phyloP scores from a whole-genome alignment of 441 rosid species.

The Populus hybrid region DNA sequence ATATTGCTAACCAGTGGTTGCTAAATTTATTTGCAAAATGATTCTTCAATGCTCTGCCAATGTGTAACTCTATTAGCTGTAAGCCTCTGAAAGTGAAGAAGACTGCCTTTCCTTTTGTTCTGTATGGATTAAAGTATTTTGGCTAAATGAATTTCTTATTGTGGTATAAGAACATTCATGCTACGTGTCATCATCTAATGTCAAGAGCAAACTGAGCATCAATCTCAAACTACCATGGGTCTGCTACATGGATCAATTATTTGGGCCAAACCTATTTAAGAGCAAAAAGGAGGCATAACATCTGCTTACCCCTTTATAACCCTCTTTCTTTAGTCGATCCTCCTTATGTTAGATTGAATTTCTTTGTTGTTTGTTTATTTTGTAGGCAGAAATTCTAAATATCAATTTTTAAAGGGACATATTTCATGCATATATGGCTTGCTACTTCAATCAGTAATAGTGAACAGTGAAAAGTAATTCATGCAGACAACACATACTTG shows the following conservation, averaged over 20 bases:
- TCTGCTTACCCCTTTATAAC: neutral
- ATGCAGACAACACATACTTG: neutral
- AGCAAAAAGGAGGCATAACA: neutral
- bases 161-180: neutral
- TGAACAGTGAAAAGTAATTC: neutral
- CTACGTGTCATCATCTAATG: neutral
- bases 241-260: neutral
- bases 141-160: no score
- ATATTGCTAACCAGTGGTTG: neutral
- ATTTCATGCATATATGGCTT: neutral
- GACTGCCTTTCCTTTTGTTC: neutral
- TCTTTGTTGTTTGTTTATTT: neutral
- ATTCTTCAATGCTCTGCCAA: neutral
- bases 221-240: neutral
- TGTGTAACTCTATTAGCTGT: neutral
- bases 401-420: neutral
- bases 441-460: neutral
- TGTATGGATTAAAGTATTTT: neutral
- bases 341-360: neutral
- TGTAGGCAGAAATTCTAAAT: neutral
- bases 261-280: neutral
- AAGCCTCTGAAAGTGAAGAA: neutral
- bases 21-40: neutral
- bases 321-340: neutral
- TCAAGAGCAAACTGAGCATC: neutral